Conservation (phyloP, 2,329 filamentous ascomycete species). For the Neofusicoccum laricinum region DNA sequence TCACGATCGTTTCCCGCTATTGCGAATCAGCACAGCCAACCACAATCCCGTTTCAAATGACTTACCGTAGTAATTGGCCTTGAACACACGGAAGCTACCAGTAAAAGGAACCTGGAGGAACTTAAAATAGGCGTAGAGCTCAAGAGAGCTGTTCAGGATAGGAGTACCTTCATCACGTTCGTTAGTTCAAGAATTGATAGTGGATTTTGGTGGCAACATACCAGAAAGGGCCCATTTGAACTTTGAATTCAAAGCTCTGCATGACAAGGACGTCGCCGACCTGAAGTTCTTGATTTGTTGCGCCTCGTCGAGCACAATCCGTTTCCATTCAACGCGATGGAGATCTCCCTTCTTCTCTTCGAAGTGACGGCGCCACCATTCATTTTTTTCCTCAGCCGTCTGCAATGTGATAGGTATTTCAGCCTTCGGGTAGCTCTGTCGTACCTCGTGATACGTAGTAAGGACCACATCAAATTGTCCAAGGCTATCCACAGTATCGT, state of each 20-base stretch:
- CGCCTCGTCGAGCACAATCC: conserved; percentile 58
- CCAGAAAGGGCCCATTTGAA: conserved; percentile 45
- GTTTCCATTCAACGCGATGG: conserved; percentile 37
- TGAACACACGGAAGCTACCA: conserved; percentile 42
- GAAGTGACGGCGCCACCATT: conserved; percentile 35
- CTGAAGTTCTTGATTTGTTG: conserved; percentile 54
- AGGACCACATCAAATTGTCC: conserved; percentile 33
- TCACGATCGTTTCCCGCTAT: conserved; percentile 22
- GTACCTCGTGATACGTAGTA: conserved; percentile 44
- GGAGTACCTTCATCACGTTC: not conserved
- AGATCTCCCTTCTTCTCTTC: conserved; percentile 29
- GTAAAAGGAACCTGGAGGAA: conserved; percentile 43
- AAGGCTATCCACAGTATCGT: conserved; percentile 18
- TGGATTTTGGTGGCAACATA: conserved; percentile 36
- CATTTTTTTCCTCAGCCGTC: conserved; percentile 38
- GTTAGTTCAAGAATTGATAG: conserved; percentile 23
- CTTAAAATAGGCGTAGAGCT: conserved; percentile 43
- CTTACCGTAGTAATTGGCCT: conserved; percentile 41
- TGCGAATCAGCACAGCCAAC: not conserved
- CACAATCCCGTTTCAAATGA: not conserved
- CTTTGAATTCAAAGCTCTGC: conserved; percentile 37
- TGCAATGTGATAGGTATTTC: conserved; percentile 35
- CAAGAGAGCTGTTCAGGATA: conserved; percentile 24
- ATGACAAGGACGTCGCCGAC: conserved; percentile 43
- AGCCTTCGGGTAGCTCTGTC: conserved; percentile 42